These are phyloP conservation scores for Sedum album DNA, from an alignment of 164 flowering plant genomes.

Conservation along the genomic window DNA sequence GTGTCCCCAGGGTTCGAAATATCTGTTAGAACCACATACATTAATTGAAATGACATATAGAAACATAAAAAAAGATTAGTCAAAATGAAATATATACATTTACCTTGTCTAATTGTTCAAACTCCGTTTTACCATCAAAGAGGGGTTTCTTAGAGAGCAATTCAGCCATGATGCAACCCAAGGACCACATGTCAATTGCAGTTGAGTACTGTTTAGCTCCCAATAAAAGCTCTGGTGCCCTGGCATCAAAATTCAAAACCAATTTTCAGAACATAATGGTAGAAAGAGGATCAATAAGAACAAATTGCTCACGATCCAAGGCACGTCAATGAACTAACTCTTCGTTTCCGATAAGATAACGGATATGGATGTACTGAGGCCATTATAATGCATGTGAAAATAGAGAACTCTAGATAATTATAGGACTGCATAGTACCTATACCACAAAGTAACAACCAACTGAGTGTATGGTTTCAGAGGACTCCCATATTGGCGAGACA, in stretches of 20 bases:
- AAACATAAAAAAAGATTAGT: background rate
- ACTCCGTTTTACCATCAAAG: slow-evolving; percentile 83
- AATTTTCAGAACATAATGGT: background rate
- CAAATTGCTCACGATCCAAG: no score
- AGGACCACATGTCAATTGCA: slow-evolving; percentile 98
- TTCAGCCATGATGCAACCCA: slow-evolving; percentile 99
- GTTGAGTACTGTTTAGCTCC: slow-evolving; percentile 91
- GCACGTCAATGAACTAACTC: no score
- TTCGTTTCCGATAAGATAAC: background rate
- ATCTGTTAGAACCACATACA: slow-evolving; percentile 37
- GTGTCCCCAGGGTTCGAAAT: slow-evolving; percentile 72
- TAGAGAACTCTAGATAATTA: background rate
- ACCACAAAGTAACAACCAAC: slow-evolving; percentile 97
- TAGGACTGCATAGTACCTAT: slow-evolving; percentile 55
- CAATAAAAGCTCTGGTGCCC: slow-evolving; percentile 95
- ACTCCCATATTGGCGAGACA: slow-evolving; percentile 98
- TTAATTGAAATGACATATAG: no score
- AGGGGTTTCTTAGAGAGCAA: slow-evolving; percentile 75
- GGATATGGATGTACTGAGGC: background rate
- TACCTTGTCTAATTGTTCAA: slow-evolving; percentile 96
- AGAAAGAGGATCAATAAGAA: background rate
- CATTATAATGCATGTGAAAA: no score
- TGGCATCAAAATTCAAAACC: slow-evolving; percentile 20
- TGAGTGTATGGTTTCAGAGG: slow-evolving; percentile 95
- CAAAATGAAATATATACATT: background rate